Evolutionary conservation across 2,329 filamentous ascomycete genomes (phyloP), one percentile per base, ranked within the genome.

Genomic region (Trichoderma endophyticum): DNA sequence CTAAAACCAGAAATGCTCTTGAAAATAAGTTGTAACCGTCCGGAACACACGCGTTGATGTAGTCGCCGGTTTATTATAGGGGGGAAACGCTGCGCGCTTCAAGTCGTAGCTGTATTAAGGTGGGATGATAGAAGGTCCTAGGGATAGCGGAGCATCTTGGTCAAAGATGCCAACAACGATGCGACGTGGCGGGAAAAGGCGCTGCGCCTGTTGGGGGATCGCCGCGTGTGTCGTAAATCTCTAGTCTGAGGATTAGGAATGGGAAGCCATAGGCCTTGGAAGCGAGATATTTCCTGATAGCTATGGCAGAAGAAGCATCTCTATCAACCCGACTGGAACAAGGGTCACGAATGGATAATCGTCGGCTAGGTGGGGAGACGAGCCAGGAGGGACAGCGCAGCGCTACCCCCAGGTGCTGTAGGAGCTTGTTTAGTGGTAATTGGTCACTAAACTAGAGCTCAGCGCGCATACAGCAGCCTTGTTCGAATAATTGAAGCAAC

Each of bases 301-400:
- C 30, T 54, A 18, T 32, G 30, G 30, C 28, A 26, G 30, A 14
- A 62, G 48, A 57, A 70, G 36, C n/a, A 54, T 30, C 14, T 54
- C 51, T n/a, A 76, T 76, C 73, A 73, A 74, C 74, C 48, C 15
- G 24, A 39, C 26, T 66, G 28, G 48, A 65, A 43, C 70, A 39
- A 72, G 60, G 60, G 60, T 63, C 64, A 21, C 48, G 3, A 6
- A 34, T 32, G 24, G 36, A 15, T 75, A 75, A 75, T 32, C 74
- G 74, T 78, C 79, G 79, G 80, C 77, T 78, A 9, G 18, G 30
- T 32, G 30, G 78, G 80, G 79, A 79, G 79, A 79, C 81, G 79
- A 79, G 77, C 80, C 80, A 78, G 67, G 7, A n/a, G 0, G 43
- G 15, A 24, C 34, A 36, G 34, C 59, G 24, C 43, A 56, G 43